These are phyloP conservation scores for Austroboletus novae-zelandiae DNA, from an alignment of 1,284 basidiomycete species.

Conservation along the genomic window DNA sequence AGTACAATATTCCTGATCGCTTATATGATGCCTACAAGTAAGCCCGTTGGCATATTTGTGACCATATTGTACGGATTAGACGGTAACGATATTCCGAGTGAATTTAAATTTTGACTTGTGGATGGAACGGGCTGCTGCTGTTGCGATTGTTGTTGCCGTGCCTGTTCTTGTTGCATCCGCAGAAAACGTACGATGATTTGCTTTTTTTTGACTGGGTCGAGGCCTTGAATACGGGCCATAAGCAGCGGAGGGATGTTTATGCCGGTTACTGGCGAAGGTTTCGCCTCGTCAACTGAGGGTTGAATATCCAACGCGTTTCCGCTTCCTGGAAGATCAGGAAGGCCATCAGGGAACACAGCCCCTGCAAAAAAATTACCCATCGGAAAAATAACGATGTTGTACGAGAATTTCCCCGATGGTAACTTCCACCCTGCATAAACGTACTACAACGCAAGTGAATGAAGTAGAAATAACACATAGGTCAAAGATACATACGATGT, in stretches of 20 bases:
- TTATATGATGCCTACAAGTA: slow-evolving; percentile 16
- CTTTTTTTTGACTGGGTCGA: slow-evolving; percentile 27
- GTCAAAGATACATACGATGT: slow-evolving; percentile 38
- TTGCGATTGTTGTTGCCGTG: slow-evolving; percentile 31
- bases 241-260: slow-evolving; percentile 11
- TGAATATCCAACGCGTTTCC: slow-evolving; percentile 14
- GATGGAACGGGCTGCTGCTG: slow-evolving; percentile 3
- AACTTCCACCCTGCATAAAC: slow-evolving; percentile 54
- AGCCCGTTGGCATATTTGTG: slow-evolving; percentile 12
- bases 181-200: slow-evolving; percentile 17
- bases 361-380: slow-evolving; percentile 39
- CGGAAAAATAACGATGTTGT: slow-evolving; percentile 55
- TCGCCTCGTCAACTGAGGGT: slow-evolving; percentile 22
- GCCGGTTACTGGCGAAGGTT: background rate
- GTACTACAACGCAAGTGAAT: slow-evolving; percentile 41
- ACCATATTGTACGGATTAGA: slow-evolving; percentile 10
- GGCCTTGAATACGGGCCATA: slow-evolving; percentile 19
- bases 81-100: slow-evolving; percentile 12
- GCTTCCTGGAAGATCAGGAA: slow-evolving; percentile 48
- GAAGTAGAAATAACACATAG: background rate
- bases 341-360: slow-evolving; percentile 55
- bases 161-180: slow-evolving; percentile 24
- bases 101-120: slow-evolving; percentile 13
- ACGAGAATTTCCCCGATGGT: slow-evolving; percentile 41
- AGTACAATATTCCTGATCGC: background rate